phyloP scores from a whole-genome alignment of 805 yeast genomes.

The Lachancea fermentati region DNA sequence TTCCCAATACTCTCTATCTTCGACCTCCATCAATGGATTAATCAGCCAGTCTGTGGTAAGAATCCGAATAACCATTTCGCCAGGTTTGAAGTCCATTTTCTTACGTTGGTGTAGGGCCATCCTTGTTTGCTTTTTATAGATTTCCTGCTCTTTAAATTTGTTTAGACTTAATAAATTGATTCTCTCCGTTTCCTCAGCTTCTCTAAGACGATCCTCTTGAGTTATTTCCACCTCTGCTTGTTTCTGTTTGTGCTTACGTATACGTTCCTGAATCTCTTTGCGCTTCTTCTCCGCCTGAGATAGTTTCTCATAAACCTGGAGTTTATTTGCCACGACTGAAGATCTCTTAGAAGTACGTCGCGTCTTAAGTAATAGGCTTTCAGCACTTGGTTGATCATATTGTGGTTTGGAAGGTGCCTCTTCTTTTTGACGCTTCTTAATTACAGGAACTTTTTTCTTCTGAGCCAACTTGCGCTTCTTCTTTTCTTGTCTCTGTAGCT shows the following conservation, averaged over 20 bases:
- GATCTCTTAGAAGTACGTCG: slow-evolving; percentile 74
- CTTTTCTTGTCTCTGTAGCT: slow-evolving; percentile 11
- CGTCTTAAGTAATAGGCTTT: slow-evolving; percentile 43
- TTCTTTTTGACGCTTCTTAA: slow-evolving; percentile 24
- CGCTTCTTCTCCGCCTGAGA: slow-evolving; percentile 61
- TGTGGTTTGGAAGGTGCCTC: slow-evolving; percentile 16
- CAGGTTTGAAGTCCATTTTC: slow-evolving; percentile 54
- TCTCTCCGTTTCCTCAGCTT: slow-evolving; percentile 82
- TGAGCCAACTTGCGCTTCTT: slow-evolving; percentile 9
- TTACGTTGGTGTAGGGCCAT: slow-evolving; percentile 64
- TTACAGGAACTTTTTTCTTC: slow-evolving; percentile 9
- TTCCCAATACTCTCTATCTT: slow-evolving; percentile 40
- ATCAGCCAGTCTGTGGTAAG: slow-evolving; percentile 34
- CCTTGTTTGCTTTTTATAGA: slow-evolving; percentile 71
- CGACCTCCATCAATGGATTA: slow-evolving; percentile 60
- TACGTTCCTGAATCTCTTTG: slow-evolving; percentile 37
- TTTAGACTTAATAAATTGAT: slow-evolving; percentile 68
- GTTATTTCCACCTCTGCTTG: slow-evolving; percentile 36
- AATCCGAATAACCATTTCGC: slow-evolving; percentile 21
- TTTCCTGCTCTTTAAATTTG: slow-evolving; percentile 77
- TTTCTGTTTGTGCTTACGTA: slow-evolving; percentile 43
- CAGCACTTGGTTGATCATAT: slow-evolving; percentile 40
- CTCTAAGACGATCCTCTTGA: slow-evolving; percentile 47
- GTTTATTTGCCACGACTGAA: slow-evolving; percentile 70
- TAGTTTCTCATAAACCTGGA: slow-evolving; percentile 68